A percentile compares a stretch with the other conserved stretches of the same genome.
These are phyloP conservation scores for Epichloe gansuensis DNA, from an alignment of 2,329 filamentous ascomycete genomes.

Conservation along the genomic window DNA sequence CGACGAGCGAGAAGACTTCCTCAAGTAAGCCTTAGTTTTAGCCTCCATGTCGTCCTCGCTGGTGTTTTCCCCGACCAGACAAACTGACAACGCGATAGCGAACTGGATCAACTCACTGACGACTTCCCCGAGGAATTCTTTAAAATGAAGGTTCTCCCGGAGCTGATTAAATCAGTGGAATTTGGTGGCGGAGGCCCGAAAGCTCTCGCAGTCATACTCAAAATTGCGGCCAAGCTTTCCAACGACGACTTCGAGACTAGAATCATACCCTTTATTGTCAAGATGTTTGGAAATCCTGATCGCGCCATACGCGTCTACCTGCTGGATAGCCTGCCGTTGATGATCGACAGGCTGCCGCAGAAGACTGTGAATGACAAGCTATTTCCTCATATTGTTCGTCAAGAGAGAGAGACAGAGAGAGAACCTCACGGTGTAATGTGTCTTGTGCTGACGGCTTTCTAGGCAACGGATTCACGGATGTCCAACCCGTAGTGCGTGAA, in stretches of 20 bases:
- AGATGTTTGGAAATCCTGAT: constrained; percentile 83
- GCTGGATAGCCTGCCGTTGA: constrained; percentile 74
- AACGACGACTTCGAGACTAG: constrained; percentile 81
- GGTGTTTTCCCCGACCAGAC: no score
- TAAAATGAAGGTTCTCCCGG: constrained; percentile 90
- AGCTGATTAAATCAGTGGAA: constrained; percentile 96
- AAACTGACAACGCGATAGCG: constrained; percentile 30
- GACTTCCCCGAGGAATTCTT: constrained; percentile 98
- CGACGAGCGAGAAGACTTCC: constrained; percentile 70
- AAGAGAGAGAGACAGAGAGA: not conserved
- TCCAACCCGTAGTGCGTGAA: constrained; percentile 83
- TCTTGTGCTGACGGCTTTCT: constrained; percentile 9
- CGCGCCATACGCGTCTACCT: constrained; percentile 84
- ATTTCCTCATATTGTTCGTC: constrained; percentile 80
- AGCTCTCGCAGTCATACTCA: constrained; percentile 77
- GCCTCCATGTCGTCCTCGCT: constrained; percentile 14
- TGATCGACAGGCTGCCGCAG: constrained; percentile 83
- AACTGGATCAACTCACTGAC: constrained; percentile 75
- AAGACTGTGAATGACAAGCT: constrained; percentile 93
- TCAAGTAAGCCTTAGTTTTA: constrained; percentile 39
- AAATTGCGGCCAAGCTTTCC: constrained; percentile 76
- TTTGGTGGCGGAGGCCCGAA: constrained; percentile 93
- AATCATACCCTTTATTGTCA: constrained; percentile 75
- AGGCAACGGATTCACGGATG: constrained; percentile 88
- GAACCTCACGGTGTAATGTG: not conserved